Base-by-base conservation (phyloP, 2,329 filamentous ascomycete genomes). In the Aspergillus viridinutans region DNA sequence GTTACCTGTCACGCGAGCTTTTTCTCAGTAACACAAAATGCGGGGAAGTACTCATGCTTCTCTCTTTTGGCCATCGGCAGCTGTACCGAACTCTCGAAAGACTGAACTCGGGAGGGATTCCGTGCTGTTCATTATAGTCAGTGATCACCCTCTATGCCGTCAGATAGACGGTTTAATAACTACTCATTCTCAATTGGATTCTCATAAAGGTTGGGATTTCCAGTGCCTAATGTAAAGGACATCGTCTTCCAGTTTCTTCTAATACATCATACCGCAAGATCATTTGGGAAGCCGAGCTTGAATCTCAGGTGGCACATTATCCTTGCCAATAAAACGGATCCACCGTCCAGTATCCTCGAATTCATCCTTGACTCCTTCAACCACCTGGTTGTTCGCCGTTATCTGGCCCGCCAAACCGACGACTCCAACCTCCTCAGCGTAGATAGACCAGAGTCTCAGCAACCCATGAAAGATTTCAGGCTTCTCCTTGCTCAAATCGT, bases 361-460 rank as follows among this genome's bases (percentile, higher is more conserved):
- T 20, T 50, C 29, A 50, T 50, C 26, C 29, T 23, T 47, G 21
- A 47, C 43, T 23, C 23, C 23, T 25, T 47, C 21, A 47, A 47
- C 43, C 12, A 47, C 43, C 43, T 17, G 43, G 21, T 47, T 26
- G 43, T 47, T 47, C 12, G 43, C 43, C 21, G 43, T 6, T 10
- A 26, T 25, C 23, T 47, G 43, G 43, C 43, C 43, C 5, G 21
- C 43, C 45, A 86, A 70, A 25, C 83, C 83, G 17, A 85, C 75
- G 1, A 86, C 82, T 2, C 83, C 83, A 0, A 80, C 83, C 65
- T 87, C 83, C 10, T 83, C 69, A 10, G 82, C 80, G 69, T 85
- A 85, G 57, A 80, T 75, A 58, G 85, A 80, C 82, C 83, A 85
- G 21, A 81, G 72, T 63, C 78, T 76, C 5, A 84, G 65, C 64